Conservation (phyloP, 495 filamentous ascomycete genomes). For the Lasiosphaeria hispida region DNA sequence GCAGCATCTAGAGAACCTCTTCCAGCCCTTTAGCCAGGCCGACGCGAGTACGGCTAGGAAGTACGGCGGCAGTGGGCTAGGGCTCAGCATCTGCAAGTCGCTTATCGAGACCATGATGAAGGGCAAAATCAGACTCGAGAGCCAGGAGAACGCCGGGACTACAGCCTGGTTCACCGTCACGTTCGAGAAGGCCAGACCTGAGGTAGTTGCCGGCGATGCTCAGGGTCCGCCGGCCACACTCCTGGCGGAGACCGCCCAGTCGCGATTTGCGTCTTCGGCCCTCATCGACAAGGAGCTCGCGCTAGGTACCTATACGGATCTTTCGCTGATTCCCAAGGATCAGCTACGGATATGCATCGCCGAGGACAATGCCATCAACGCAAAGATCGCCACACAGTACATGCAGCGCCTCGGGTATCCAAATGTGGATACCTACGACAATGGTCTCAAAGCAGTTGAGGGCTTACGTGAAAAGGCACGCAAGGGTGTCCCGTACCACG, state of each 20-base stretch:
- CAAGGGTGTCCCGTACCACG: conserved; percentile 68
- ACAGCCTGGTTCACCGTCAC: conserved; percentile 81
- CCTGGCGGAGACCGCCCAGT: conserved; percentile 52
- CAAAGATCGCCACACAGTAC: conserved; percentile 87
- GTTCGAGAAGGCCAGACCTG: conserved; percentile 69
- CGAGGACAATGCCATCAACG: conserved; percentile 89
- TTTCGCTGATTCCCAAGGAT: conserved; percentile 67
- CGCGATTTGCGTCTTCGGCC: conserved; percentile 55
- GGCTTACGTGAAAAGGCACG: conserved; percentile 68
- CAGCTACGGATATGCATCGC: conserved; percentile 83
- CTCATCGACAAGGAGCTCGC: conserved; percentile 14
- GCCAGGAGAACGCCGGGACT: conserved; percentile 69
- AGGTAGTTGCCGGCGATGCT: conserved; percentile 50
- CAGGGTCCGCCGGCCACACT: conserved; percentile 31
- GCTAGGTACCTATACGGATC: conserved; percentile 33
- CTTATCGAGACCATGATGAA: conserved; percentile 89
- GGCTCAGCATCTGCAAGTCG: conserved; percentile 91
- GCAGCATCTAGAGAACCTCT: conserved; percentile 77
- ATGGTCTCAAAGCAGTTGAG: conserved; percentile 82
- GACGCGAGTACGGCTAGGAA: conserved; percentile 83
- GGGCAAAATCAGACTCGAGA: conserved; percentile 79
- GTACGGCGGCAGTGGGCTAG: conserved; percentile 87
- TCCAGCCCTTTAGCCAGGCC: conserved; percentile 87
- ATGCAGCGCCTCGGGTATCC: conserved; percentile 79
- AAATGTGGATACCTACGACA: conserved; percentile 75